Evolutionary conservation across 164 flowering plant species (phyloP), one percentile per base, ranked within the genome.

Genomic region (Nymphaea colorata): DNA sequence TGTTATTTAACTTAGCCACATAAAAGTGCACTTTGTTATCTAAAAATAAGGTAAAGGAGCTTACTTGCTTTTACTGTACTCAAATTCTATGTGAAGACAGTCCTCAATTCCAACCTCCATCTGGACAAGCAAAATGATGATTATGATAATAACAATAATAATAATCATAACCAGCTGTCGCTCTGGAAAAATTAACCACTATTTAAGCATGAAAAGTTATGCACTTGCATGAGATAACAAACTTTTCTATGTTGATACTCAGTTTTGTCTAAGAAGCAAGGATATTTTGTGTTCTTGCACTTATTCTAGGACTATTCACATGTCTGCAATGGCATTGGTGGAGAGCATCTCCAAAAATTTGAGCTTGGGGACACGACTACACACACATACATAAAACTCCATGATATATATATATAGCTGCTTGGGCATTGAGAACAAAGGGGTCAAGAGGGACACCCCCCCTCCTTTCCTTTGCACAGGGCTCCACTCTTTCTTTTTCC

Each of bases 41-140:
- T 6, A 47, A 47, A 47, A 6, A 47, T 7, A 4, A 47, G 12
- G 12, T 47, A 61, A 61, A 42, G 43, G 25, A n/a, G 78, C 96
- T 75, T 79, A 92, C 96, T 92, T 92, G 98, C 91, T 90, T 82
- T 90, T 92, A 68, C 82, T 87, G 84, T 92, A 92, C 79, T 92
- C 96, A 68, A 92, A 92, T 81, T 92, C 98, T 66, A 92, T 92
- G 73, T 92, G 98, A 41, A 92, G 81, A 81, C 98, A 92, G 71
- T 92, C 98, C 75, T 92, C 98, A 74, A 92, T 92, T 68, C 98
- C 98, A 75, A 92, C 98, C 82, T 92, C 98, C 98, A 92, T 92
- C 98, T 92, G 84, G 74, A 79, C 17, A 63, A 72, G 45, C 36
- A 51, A 53, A 45, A 18, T 6, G 64, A 62, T 8, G 25, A 65